A percentile compares a stretch with the other conserved stretches of the same genome.
phyloP scores from a whole-genome alignment of 2,329 filamentous ascomycete genomes.

The Phialocephala subalpina region DNA sequence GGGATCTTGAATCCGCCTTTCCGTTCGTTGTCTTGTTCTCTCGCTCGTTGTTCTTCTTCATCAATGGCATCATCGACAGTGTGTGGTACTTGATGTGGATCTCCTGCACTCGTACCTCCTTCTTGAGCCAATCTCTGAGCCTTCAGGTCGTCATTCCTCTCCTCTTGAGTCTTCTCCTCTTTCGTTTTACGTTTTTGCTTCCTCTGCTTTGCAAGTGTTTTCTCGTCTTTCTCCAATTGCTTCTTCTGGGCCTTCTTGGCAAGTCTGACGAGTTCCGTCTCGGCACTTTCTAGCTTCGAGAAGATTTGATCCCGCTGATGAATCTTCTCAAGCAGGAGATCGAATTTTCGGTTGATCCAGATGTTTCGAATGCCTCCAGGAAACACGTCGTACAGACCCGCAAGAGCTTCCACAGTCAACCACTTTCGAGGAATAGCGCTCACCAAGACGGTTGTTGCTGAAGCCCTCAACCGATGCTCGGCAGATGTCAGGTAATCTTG shows the following conservation, averaged over 20 bases:
- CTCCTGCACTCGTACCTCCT: conserved; percentile 59
- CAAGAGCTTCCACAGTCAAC: conserved; percentile 83
- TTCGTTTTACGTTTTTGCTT: conserved; percentile 36
- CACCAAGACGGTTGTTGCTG: conserved; percentile 93
- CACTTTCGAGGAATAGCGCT: conserved; percentile 91
- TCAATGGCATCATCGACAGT: conserved; percentile 55
- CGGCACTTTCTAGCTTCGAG: conserved; percentile 75
- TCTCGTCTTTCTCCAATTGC: conserved; percentile 50
- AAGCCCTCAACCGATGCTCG: conserved; percentile 91
- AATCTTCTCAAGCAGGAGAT: conserved; percentile 85
- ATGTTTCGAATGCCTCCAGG: conserved; percentile 94
- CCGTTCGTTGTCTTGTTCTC: conserved; percentile 28
- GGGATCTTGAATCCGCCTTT: conserved; percentile 38
- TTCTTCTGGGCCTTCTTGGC: conserved; percentile 85
- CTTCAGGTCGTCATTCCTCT: conserved; percentile 49
- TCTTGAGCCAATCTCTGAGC: conserved; percentile 52
- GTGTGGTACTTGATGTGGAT: conserved; percentile 62
- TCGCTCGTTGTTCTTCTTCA: conserved; percentile 44
- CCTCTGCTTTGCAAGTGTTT: conserved; percentile 61
- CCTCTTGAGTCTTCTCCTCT: conserved; percentile 45
- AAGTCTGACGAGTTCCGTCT: conserved; percentile 82
- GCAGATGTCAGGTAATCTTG: conserved; percentile 95
- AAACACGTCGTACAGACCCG: conserved; percentile 91
- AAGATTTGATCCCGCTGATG: conserved; percentile 77
- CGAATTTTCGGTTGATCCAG: conserved; percentile 93